Percentiles rank a stretch among this genome's conserved stretches.
Evolutionary conservation across 129 eudicot species (phyloP).

Genomic region (Logfia minima): DNA sequence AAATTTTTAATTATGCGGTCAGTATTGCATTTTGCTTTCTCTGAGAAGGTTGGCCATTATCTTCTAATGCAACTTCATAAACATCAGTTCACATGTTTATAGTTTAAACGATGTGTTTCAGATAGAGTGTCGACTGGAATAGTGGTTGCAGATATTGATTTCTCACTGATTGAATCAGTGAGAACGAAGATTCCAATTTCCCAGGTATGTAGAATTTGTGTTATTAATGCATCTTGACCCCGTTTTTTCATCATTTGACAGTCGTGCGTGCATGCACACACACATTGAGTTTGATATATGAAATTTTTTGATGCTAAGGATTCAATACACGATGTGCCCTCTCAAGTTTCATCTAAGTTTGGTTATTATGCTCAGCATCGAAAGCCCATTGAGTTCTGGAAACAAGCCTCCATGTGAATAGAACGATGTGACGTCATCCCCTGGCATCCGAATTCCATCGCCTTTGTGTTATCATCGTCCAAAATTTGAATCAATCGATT

Average conservation of each 20-base stretch:
- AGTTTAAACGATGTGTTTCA: slow-evolving; percentile 24
- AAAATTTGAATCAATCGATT: not conserved
- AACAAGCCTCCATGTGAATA: slow-evolving; percentile 43
- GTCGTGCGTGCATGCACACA: not conserved
- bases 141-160: slow-evolving; percentile 86
- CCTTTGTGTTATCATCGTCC: slow-evolving; percentile 1
- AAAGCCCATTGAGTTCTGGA: slow-evolving; percentile 68
- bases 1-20: too few species aligned
- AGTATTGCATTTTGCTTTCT: not conserved
- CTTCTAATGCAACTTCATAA: slow-evolving; percentile 19
- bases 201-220: slow-evolving; percentile 42
- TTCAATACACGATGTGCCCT: not conserved
- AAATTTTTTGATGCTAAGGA: not conserved
- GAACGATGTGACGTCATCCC: not conserved
- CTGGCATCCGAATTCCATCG: not conserved
- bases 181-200: slow-evolving; percentile 86
- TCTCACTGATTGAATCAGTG: slow-evolving; percentile 70
- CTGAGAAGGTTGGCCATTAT: not conserved
- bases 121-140: slow-evolving; percentile 78
- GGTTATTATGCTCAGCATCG: slow-evolving; percentile 55
- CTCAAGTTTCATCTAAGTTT: not conserved
- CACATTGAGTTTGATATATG: not conserved
- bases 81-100: slow-evolving; percentile 14
- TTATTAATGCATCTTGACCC: not conserved
- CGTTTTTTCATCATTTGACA: slow-evolving; percentile 1